phyloP scores from a whole-genome alignment of 768 basidiomycete genomes.

The Kwoniella sp. region DNA sequence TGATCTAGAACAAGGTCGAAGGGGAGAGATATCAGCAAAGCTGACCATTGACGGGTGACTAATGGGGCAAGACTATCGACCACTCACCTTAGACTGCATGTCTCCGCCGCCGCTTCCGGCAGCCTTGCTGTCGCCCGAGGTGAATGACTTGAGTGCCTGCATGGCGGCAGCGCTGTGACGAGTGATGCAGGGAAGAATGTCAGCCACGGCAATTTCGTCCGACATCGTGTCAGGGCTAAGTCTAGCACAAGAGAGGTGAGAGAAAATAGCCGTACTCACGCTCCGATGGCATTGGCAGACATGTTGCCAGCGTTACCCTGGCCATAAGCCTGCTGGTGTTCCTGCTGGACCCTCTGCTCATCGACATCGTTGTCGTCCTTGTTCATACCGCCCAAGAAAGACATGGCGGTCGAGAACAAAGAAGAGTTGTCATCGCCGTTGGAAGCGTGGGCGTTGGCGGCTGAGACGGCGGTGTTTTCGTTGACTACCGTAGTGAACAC shows the following conservation, averaged over 20 bases:
- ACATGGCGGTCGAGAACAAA: slow-evolving; percentile 60
- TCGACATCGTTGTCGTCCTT: slow-evolving; percentile 67
- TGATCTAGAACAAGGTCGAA: slow-evolving; percentile 60
- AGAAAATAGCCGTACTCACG: slow-evolving; percentile 25
- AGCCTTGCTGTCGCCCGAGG: slow-evolving; percentile 59
- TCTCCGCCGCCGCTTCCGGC: slow-evolving; percentile 59
- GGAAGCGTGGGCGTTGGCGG: slow-evolving; percentile 62
- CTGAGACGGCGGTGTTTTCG: slow-evolving; percentile 65
- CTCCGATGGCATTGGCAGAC: slow-evolving; percentile 67
- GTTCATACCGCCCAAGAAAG: slow-evolving; percentile 59
- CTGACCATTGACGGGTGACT: too few species aligned
- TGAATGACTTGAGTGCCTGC: slow-evolving; percentile 71
- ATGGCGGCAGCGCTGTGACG: slow-evolving; percentile 67
- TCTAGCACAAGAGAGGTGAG: background rate
- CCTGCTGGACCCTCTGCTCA: slow-evolving; percentile 66
- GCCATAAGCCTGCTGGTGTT: slow-evolving; percentile 68
- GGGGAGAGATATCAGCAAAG: too few species aligned
- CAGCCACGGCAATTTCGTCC: too few species aligned
- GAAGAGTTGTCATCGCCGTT: slow-evolving; percentile 62
- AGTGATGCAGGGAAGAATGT: background rate
- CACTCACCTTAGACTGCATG: slow-evolving; percentile 57
- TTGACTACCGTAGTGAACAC: too few species aligned
- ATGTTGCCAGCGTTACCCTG: slow-evolving; percentile 61
- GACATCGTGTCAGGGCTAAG: too few species aligned
- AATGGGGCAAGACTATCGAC: too few species aligned